Percentiles rank a stretch among this genome's conserved stretches.
phyloP scores from a whole-genome alignment of 179 eudicot species.

The Silene coronaria region DNA sequence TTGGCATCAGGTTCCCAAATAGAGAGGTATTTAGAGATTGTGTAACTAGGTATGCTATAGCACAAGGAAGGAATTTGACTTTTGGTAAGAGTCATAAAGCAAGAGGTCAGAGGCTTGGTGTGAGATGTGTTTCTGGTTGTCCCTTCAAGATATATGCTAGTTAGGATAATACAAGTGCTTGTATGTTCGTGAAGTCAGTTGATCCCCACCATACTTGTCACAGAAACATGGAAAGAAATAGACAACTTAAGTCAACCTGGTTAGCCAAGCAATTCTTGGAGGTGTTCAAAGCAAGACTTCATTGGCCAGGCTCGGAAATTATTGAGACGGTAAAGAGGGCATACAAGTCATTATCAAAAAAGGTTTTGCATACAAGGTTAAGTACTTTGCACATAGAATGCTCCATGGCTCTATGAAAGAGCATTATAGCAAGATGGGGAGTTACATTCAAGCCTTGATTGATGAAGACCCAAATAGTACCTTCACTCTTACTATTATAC shows the following conservation, averaged over 20 bases:
- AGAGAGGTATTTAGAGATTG: background rate
- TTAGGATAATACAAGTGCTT: background rate
- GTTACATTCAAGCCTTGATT: no score
- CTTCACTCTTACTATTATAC: no score
- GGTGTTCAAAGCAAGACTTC: no score
- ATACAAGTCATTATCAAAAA: background rate
- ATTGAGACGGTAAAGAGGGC: background rate
- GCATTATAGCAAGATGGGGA: no score
- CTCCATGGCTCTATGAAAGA: no score
- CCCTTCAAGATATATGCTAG: background rate
- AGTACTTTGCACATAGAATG: no score
- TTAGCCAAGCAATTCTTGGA: no score
- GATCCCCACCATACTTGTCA: background rate
- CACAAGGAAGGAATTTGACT: no score
- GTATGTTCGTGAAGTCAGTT: background rate
- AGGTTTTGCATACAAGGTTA: background rate
- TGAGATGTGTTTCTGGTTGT: no score
- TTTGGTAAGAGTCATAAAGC: no score
- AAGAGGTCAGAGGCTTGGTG: no score
- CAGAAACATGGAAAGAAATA: background rate
- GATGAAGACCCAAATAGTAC: no score
- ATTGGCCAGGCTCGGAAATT: background rate
- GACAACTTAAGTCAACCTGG: background rate
- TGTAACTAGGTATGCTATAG: background rate
- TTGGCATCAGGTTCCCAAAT: background rate